Base-by-base conservation (phyloP, 257 asterid genomes). In the Apocynum venetum region DNA sequence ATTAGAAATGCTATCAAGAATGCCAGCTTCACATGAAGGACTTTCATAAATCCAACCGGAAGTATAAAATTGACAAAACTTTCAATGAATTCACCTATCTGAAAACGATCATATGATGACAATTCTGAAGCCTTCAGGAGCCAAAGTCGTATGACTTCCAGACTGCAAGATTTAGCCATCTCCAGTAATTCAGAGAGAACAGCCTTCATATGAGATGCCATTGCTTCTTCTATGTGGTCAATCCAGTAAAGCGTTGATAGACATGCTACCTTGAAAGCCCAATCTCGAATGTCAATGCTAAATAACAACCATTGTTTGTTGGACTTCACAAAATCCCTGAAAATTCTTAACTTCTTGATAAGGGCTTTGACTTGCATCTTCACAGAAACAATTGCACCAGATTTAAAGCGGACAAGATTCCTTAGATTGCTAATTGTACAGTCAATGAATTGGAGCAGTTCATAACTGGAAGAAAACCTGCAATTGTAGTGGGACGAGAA, bases 361-460 rank as follows among this genome's bases (percentile, higher is more conserved):
- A 49, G 53, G 53, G 53, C 12, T 49, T 49, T 49, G 53, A 49
- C 53, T 49, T 49, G 53, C 53, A 10, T 9, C 53, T 1, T 49
- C 53, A 49, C 13, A 12, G 53, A 49, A 49, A 46, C 36, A 49
- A 49, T 49, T 49, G 53, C 0, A 49, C 2, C 53, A 7, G 53
- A 0, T 49, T 49, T 49, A 49, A 9, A 49, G 11, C 14, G 53
- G 12, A 49, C 53, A 49, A 49, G 13, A 44, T 69, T 35, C 38
- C 47, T 69, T 25, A 69, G 74, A 69, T 69, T 69, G 9, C 12
- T 43, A 14, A 51, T 25, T 17, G 38, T 20, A 31, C 4, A 25
- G 13, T 53, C 64, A 49, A 72, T 48, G 60, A 72, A 72, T 25
- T 72, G 61, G n/a, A 69, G 35, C 25, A 69, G n/a, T 48, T 43